Percentiles rank a stretch among this genome's conserved stretches.
Evolutionary conservation across 352 stramenopile species (phyloP).

Genomic region (Pythium brachiatum): DNA sequence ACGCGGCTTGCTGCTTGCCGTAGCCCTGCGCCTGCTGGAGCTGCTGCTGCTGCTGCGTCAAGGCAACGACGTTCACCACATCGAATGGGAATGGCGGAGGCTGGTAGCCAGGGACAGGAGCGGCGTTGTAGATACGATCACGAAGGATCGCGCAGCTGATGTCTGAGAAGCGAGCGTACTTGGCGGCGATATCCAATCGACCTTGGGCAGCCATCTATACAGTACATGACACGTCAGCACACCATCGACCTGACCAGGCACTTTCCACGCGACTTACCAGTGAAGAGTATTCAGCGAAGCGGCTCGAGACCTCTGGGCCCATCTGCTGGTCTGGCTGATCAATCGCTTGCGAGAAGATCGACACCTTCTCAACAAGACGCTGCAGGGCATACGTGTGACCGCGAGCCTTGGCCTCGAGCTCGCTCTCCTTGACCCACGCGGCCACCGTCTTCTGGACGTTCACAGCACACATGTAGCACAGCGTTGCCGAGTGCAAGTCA

Average conservation of each 20-base stretch:
- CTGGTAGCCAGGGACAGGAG: constrained; percentile 71
- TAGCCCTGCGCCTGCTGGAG: constrained; percentile 51
- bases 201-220: constrained; percentile 91
- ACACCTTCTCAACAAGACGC: constrained; percentile 96
- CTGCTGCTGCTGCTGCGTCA: constrained; percentile 59
- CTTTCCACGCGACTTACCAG: constrained; percentile 36
- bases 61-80: constrained; percentile 53
- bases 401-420: constrained; percentile 66
- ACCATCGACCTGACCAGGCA: constrained; percentile 4
- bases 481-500: constrained; percentile 89
- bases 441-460: constrained; percentile 87
- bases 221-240: not conserved
- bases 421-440: constrained; percentile 90
- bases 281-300: constrained; percentile 92
- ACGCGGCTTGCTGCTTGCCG: constrained; percentile 26
- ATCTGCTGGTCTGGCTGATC: constrained; percentile 85
- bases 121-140: constrained; percentile 86
- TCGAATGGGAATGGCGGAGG: constrained; percentile 86
- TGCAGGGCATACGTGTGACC: constrained; percentile 88
- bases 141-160: constrained; percentile 79
- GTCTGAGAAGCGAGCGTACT: constrained; percentile 88
- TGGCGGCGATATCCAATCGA: constrained; percentile 88
- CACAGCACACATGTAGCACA: constrained; percentile 98
- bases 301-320: constrained; percentile 79
- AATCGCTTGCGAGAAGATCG: constrained; percentile 90